These are phyloP conservation scores for Neonothopanus nambi DNA, from an alignment of 1,284 basidiomycete species.

Conservation along the genomic window DNA sequence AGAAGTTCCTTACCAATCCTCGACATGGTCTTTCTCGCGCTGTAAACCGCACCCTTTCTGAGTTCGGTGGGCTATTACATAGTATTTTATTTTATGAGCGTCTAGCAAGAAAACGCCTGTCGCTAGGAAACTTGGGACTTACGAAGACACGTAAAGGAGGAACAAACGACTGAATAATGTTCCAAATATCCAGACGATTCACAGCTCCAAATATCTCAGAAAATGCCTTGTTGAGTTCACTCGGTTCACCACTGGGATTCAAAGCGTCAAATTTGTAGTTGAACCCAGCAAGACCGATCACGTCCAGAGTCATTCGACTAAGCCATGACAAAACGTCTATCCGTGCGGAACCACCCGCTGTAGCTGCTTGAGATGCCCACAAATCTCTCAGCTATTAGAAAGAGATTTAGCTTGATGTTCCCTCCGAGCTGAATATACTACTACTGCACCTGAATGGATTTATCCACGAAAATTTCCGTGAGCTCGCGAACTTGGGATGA, in stretches of 20 bases:
- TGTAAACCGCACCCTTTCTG: not conserved
- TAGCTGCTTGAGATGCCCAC: slow-evolving; percentile 35
- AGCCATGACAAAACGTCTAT: slow-evolving; percentile 58
- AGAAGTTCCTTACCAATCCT: slow-evolving; percentile 48
- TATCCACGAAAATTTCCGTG: slow-evolving; percentile 17
- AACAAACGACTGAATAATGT: slow-evolving; percentile 35
- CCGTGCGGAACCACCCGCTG: slow-evolving; percentile 27
- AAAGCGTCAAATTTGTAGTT: slow-evolving; percentile 65
- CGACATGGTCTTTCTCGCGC: slow-evolving; percentile 16
- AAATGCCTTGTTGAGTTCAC: slow-evolving; percentile 54
- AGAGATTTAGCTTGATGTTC: no score
- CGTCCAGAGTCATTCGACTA: slow-evolving; percentile 60
- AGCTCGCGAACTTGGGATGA: slow-evolving; percentile 14
- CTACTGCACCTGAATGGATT: slow-evolving; percentile 14
- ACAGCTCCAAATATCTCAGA: slow-evolving; percentile 40
- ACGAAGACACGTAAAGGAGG: slow-evolving; percentile 45
- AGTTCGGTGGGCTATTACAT: slow-evolving; percentile 25
- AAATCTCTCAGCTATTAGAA: slow-evolving; percentile 54
- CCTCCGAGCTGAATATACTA: no score
- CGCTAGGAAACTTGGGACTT: slow-evolving; percentile 17
- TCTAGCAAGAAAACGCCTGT: no score
- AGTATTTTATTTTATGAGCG: slow-evolving; percentile 24
- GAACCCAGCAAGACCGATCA: slow-evolving; percentile 73
- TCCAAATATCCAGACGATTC: slow-evolving; percentile 29
- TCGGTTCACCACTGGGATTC: slow-evolving; percentile 31